Evolutionary conservation across 768 basidiomycete genomes (phyloP).

Genomic region (Termitomyces titanicus): DNA sequence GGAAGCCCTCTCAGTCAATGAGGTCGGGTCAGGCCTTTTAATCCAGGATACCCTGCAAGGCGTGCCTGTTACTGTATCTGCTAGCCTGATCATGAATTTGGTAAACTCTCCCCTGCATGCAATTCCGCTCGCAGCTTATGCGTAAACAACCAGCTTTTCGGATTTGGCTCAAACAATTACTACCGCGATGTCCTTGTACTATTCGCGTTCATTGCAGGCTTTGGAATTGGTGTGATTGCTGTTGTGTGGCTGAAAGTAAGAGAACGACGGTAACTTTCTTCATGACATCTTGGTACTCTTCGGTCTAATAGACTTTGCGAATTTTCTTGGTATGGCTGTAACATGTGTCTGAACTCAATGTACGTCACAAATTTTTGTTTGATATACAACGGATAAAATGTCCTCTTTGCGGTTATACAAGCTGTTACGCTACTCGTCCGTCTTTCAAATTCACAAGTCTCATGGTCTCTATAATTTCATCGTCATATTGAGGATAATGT

Average conservation of each 20-base stretch:
- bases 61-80: constrained; percentile 79
- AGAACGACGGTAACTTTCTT: constrained; percentile 56
- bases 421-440: background rate
- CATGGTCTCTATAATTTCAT: background rate
- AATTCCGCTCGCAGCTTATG: background rate
- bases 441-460: too few species aligned
- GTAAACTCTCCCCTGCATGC: constrained; percentile 36
- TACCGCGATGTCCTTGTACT: constrained; percentile 87
- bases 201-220: constrained; percentile 83
- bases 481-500: background rate
- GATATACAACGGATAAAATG: background rate
- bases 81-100: constrained; percentile 80
- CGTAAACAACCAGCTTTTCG: constrained; percentile 64
- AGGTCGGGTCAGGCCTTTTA: constrained; percentile 84
- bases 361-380: too few species aligned
- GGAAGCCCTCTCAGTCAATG: constrained; percentile 90
- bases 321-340: too few species aligned
- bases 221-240: constrained; percentile 66
- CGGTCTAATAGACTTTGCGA: background rate
- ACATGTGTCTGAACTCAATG: too few species aligned
- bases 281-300: background rate
- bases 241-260: constrained; percentile 76
- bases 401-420: background rate
- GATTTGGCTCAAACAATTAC: constrained; percentile 77
- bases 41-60: constrained; percentile 78